Base-by-base conservation (phyloP, 495 filamentous ascomycete species). In the Hyphodiscus hymeniophilus region DNA sequence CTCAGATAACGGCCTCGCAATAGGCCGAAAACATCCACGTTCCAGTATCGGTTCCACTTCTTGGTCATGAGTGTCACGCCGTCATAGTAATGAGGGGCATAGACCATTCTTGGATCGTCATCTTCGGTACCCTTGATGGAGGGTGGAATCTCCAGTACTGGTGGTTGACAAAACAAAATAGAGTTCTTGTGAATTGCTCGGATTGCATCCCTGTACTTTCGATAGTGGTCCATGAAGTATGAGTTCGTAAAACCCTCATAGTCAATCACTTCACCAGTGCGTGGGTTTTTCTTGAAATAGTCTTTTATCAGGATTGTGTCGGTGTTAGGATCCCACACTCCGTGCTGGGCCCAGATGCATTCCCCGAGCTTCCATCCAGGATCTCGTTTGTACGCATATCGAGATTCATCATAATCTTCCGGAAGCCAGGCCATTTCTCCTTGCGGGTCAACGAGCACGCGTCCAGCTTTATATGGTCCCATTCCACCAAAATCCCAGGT, bases 31-130 rank as follows among this genome's bases (percentile, higher is more conserved):
- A 98, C 88, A 66, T 98, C 92, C 13, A 98, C 82, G 57, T 98
- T 98, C 82, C 92, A 98, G 17, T 83, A 75, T 0, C 89, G 82
- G 60, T 97, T 98, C 92, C 94, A 98, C 63, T 94, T 94, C 67
- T 98, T 98, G 17, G 87, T 97, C 77, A 98, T 84, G 30, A 98
- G 75, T 0, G 92, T 98, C 18, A 98, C 80, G 11, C 94, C 92
- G 61, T 98, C 92, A 62, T 98, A 98, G 60, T 83, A 98, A 66
- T 98, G 92, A 10, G 89, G 89, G 2, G 92, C 80, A 62, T 95
- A 96, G 10, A 89, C 85, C 77, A 96, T 82, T 39, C 84, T 84
- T 7, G 82, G 81, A 57, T 96, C 88, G 56, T 95, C 89, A 59
- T 97, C 89, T 36, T 71, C 68, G 0, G 92, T 94, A 7, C 82